phyloP scores from a whole-genome alignment of 345 rosid species.

The Carallia pectinifolia region DNA sequence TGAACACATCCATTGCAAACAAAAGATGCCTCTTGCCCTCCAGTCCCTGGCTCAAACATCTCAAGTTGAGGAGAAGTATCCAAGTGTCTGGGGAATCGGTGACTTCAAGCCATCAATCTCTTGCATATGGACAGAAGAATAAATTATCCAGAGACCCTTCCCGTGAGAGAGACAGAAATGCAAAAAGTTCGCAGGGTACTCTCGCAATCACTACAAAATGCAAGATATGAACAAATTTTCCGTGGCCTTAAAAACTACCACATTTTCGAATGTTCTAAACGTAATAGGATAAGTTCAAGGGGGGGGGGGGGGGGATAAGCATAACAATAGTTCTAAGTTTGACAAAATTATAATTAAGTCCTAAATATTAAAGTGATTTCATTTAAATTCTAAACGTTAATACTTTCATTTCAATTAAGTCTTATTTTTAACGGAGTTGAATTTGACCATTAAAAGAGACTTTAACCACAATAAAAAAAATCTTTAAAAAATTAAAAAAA shows the following conservation, averaged over 20 bases:
- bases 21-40: conserved; percentile 97
- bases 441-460: too few relatives aligned
- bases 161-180: neutral
- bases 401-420: too few relatives aligned
- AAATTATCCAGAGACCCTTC: neutral
- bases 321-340: too few relatives aligned
- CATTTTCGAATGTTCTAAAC: neutral
- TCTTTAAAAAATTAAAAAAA: too few relatives aligned
- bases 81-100: conserved; percentile 41
- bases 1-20: conserved; percentile 90
- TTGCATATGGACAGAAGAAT: conserved; percentile 32
- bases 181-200: neutral
- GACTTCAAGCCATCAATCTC: conserved; percentile 73
- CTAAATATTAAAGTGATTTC: too few relatives aligned
- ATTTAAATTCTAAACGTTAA: too few relatives aligned
- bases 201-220: neutral
- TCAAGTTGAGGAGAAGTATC: neutral
- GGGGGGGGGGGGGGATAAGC: too few relatives aligned
- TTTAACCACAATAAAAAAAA: too few relatives aligned
- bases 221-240: neutral
- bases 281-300: too few relatives aligned
- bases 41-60: conserved; percentile 55
- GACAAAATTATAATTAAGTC: too few relatives aligned
- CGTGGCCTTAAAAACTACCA: neutral
- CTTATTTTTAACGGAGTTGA: too few relatives aligned